Evolutionary conservation across 192 early-diverging fungal genomes (phyloP), one percentile per base, ranked within the genome.

Genomic region (Entophlyctis helioformis): DNA sequence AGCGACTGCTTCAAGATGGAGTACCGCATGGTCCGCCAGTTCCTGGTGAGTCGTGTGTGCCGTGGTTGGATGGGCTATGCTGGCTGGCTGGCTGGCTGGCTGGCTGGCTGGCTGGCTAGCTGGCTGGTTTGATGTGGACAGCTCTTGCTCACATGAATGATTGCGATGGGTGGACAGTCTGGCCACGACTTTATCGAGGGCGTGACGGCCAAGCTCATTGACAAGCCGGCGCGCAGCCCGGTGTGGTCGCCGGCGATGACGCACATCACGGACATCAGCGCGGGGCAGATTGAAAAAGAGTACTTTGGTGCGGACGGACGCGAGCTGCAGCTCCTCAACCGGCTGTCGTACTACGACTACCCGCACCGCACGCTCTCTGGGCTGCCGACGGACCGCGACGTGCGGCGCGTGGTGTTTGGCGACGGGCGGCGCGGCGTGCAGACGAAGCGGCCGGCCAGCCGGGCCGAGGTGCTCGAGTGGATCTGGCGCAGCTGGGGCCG

Each of bases 161-260:
- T n/a, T n/a, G n/a, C n/a, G n/a, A n/a, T n/a, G n/a, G n/a, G n/a
- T n/a, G n/a, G n/a, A n/a, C n/a, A n/a, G n/a, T n/a, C n/a, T n/a
- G n/a, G n/a, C n/a, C n/a, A n/a, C 37, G 93, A 99, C 57, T 90
- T 99, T 53, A 55, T 69, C 34, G 89, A 91, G 72, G 93, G 96
- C 12, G 91, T 96, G 0, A 82, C 56, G 12, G 80, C 84, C 13
- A 57, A 70, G 23, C 66, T 99, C 48, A 66, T 93, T 31, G 65
- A 78, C 48, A 87, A 88, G 46, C 51, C 64, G n/a, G n/a, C n/a
- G n/a, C n/a, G n/a, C n/a, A n/a, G n/a, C n/a, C n/a, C n/a, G n/a
- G n/a, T n/a, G n/a, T n/a, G n/a, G n/a, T n/a, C n/a, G n/a, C n/a
- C n/a, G n/a, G n/a, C n/a, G n/a, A n/a, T n/a, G n/a, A n/a, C n/a